Conservation (phyloP, 2,329 filamentous ascomycete genomes). For the Aspergillus texensis region DNA sequence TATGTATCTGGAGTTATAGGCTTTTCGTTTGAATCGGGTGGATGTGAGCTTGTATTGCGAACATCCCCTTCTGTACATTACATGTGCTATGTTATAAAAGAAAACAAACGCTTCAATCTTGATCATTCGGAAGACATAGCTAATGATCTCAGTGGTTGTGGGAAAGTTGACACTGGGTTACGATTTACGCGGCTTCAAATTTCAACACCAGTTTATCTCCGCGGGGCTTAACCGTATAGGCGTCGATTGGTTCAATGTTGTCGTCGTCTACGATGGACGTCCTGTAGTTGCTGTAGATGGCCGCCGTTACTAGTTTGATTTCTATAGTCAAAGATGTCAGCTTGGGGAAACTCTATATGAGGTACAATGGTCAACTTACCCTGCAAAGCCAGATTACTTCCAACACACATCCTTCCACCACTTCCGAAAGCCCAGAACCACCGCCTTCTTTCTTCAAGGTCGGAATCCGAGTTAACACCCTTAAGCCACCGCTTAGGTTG, state of each 20-base stretch:
- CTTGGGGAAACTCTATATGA: not conserved
- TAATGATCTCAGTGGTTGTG: not conserved
- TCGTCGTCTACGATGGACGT: slow-evolving; percentile 64
- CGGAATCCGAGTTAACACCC: slow-evolving; percentile 33
- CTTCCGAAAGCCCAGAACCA: slow-evolving; percentile 58
- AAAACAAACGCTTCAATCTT: not conserved
- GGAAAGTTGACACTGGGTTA: not conserved
- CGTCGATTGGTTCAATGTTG: slow-evolving; percentile 67
- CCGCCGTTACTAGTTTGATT: slow-evolving; percentile 71
- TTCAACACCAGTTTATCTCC: slow-evolving; percentile 62
- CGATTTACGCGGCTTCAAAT: slow-evolving; percentile 44
- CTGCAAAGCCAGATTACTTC: slow-evolving; percentile 52
- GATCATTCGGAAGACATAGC: not conserved
- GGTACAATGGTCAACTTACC: slow-evolving; percentile 30
- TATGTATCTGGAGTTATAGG: slow-evolving; percentile 17
- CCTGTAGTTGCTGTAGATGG: slow-evolving; percentile 69
- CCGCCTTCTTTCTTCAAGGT: slow-evolving; percentile 47
- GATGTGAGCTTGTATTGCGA: slow-evolving; percentile 7
- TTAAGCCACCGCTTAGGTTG: slow-evolving; percentile 54
- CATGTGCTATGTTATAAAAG: slow-evolving; percentile 6
- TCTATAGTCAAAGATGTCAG: slow-evolving; percentile 52
- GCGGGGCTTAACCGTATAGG: slow-evolving; percentile 63
- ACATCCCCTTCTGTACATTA: slow-evolving; percentile 30
- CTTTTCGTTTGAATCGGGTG: slow-evolving; percentile 12
- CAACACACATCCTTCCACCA: slow-evolving; percentile 54